A percentile compares a stretch with the other conserved stretches of the same genome.
phyloP scores from a whole-genome alignment of 352 stramenopile species.

The Phytophthora fragariaefolia region DNA sequence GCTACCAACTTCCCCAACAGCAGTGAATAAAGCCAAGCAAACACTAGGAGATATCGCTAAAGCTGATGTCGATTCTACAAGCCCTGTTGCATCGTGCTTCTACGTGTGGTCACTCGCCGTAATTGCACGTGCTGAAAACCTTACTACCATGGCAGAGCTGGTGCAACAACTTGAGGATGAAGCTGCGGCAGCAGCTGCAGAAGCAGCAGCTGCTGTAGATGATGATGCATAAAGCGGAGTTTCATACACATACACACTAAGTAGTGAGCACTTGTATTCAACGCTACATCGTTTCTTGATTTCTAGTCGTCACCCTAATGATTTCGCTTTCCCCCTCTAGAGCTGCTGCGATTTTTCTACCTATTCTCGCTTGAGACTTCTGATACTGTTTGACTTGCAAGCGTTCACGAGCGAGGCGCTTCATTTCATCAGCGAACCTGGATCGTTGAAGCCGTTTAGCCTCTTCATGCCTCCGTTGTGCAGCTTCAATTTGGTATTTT shows the following conservation, averaged over 20 bases:
- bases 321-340: slow-evolving; percentile 4
- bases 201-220: slow-evolving; percentile 18
- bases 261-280: too few species aligned
- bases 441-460: slow-evolving; percentile 25
- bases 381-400: slow-evolving; percentile 30
- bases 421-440: slow-evolving; percentile 42
- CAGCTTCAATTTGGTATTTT: slow-evolving; percentile 17
- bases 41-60: slow-evolving; percentile 53
- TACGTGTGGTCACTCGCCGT: slow-evolving; percentile 64
- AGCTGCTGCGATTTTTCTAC: slow-evolving; percentile 26
- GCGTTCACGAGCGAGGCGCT: slow-evolving; percentile 31
- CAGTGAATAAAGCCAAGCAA: slow-evolving; percentile 48
- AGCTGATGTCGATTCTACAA: slow-evolving; percentile 56
- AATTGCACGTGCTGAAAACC: slow-evolving; percentile 56
- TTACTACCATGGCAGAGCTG: slow-evolving; percentile 50
- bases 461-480: slow-evolving; percentile 26
- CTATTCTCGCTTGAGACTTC: slow-evolving; percentile 4
- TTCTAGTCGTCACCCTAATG: slow-evolving; percentile 14
- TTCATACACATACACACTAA: too few species aligned
- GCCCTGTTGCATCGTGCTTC: slow-evolving; percentile 52
- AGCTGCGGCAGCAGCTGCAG: slow-evolving; percentile 26
- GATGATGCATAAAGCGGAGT: slow-evolving; percentile 24
- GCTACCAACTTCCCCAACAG: slow-evolving; percentile 23
- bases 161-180: slow-evolving; percentile 52
- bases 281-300: slow-evolving; percentile 5